Evolutionary conservation across 257 asterid species (phyloP).

Genomic region (Ophiorrhiza pumila): DNA sequence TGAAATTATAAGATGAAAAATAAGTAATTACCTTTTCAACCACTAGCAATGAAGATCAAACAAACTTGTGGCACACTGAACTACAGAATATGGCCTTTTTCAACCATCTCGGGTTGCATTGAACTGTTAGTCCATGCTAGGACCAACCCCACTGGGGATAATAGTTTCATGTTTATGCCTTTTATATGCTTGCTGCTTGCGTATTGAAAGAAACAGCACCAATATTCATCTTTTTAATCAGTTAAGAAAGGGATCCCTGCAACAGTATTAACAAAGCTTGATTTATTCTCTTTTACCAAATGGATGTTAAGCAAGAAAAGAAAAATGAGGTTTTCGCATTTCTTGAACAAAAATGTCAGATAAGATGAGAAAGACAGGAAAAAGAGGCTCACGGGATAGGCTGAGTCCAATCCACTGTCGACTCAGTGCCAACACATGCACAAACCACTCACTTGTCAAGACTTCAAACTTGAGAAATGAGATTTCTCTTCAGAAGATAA

Average conservation of each 20-base stretch:
- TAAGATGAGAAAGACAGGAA: neutral
- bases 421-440: neutral
- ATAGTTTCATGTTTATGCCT: neutral
- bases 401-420: neutral
- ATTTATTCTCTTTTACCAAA: neutral
- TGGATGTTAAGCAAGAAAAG: neutral
- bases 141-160: neutral
- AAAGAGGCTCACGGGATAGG: conserved; percentile 3
- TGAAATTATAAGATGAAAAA: neutral
- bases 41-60: conserved; percentile 3
- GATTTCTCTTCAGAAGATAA: neutral
- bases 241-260: neutral
- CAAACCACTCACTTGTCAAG: neutral
- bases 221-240: neutral
- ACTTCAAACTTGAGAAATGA: neutral
- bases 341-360: neutral
- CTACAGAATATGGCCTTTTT: neutral
- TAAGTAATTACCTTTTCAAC: neutral
- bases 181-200: neutral
- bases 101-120: neutral
- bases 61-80: neutral
- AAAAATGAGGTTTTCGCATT: neutral
- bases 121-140: too few relatives aligned
- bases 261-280: neutral
- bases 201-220: neutral